These are phyloP conservation scores for Pythium coloratum DNA, from an alignment of 352 stramenopile genomes.

Conservation along the genomic window DNA sequence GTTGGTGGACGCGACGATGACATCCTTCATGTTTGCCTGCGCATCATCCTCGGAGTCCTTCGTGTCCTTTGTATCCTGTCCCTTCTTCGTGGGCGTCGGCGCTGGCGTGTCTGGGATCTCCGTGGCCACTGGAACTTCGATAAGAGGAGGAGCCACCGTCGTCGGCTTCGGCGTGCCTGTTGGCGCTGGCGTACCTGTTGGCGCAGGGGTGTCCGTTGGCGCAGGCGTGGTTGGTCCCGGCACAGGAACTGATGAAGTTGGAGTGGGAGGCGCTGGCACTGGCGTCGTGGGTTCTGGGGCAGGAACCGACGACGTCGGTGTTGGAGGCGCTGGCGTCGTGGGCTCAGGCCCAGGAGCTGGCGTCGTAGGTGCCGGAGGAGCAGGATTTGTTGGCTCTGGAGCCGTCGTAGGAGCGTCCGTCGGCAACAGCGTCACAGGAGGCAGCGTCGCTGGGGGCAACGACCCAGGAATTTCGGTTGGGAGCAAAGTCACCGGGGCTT, in stretches of 20 bases:
- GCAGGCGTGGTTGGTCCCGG: slow-evolving; percentile 6
- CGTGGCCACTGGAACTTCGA: not conserved
- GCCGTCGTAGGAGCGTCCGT: not conserved
- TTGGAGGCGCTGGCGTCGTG: not conserved
- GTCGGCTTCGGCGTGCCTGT: slow-evolving; percentile 4
- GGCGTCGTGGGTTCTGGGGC: not conserved
- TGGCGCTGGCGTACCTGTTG: not conserved
- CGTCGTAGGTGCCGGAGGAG: not conserved
- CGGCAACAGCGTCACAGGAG: too few species aligned
- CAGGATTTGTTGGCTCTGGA: not conserved
- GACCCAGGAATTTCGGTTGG: too few species aligned
- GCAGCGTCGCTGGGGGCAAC: too few species aligned
- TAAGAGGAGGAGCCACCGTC: not conserved
- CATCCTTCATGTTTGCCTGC: slow-evolving; percentile 16
- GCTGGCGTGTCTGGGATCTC: slow-evolving; percentile 2
- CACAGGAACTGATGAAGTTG: not conserved
- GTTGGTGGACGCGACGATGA: slow-evolving; percentile 17
- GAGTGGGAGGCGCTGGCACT: not conserved
- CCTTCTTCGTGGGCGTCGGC: not conserved
- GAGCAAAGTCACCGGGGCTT: too few species aligned
- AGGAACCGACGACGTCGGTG: not conserved
- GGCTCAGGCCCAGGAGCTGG: not conserved
- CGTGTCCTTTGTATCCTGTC: not conserved
- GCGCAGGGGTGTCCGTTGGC: not conserved
- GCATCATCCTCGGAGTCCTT: slow-evolving; percentile 1